These are phyloP conservation scores for Globisporangium irregulare DNA, from an alignment of 352 stramenopile genomes.

Conservation along the genomic window DNA sequence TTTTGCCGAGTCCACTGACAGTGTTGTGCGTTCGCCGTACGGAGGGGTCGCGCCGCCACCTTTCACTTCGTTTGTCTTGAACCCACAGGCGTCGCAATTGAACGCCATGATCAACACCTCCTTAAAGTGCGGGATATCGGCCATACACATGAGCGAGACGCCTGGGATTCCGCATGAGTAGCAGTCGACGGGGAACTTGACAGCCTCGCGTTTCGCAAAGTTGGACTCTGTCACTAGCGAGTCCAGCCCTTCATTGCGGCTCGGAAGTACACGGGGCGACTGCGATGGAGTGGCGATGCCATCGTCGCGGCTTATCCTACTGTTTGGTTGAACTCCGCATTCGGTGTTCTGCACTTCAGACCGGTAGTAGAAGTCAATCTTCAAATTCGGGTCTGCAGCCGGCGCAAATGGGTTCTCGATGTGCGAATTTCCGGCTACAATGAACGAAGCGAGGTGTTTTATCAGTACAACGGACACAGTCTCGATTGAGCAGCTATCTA, in stretches of 20 bases:
- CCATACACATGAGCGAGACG: background rate
- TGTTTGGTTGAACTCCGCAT: background rate
- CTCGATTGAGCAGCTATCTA: background rate
- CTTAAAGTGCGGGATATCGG: background rate
- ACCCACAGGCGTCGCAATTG: background rate
- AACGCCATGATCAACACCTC: background rate
- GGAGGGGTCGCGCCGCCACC: background rate
- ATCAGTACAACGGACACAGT: background rate
- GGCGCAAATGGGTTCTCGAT: background rate
- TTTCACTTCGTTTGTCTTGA: background rate
- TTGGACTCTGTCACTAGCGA: background rate
- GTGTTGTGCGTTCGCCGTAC: background rate
- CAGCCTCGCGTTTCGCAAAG: background rate
- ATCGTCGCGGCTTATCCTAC: background rate
- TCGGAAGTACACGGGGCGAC: background rate
- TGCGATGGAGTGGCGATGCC: background rate
- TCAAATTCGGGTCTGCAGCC: background rate
- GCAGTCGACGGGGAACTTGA: background rate
- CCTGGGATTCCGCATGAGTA: background rate
- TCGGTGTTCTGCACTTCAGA: background rate
- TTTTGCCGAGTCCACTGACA: background rate
- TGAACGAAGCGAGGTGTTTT: background rate
- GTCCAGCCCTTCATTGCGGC: background rate
- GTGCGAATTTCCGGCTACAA: background rate
- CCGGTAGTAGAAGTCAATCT: background rate